Conservation (phyloP, 192 early-diverging fungal genomes). For the Mortierella antarctica region DNA sequence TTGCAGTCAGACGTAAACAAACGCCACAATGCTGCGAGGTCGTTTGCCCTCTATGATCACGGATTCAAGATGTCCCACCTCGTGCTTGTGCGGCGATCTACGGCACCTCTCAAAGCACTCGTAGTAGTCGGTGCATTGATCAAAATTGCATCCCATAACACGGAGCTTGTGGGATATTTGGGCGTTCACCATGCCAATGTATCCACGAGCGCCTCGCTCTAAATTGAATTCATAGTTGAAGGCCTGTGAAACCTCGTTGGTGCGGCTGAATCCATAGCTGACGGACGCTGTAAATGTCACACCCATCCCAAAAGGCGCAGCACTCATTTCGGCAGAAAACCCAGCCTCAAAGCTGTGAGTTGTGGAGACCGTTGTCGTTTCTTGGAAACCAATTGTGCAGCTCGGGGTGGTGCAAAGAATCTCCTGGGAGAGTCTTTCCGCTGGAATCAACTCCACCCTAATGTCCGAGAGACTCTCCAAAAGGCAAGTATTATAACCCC, state of each 20-base stretch:
- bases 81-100: too few relatives aligned
- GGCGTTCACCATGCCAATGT: background rate
- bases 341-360: background rate
- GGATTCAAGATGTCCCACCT: too few relatives aligned
- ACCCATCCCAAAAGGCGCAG: constrained; percentile 5
- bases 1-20: too few relatives aligned
- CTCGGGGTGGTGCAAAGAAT: background rate
- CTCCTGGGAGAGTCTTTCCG: background rate
- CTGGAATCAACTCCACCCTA: background rate
- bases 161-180: constrained; percentile 6
- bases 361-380: background rate
- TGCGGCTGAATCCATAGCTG: constrained; percentile 4
- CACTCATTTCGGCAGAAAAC: background rate
- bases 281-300: background rate
- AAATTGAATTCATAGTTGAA: constrained; percentile 4
- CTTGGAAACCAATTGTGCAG: background rate
- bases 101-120: too few relatives aligned
- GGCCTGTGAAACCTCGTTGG: background rate
- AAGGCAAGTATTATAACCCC: too few relatives aligned
- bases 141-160: background rate
- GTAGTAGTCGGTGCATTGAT: too few relatives aligned
- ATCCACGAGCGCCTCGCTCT: background rate
- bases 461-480: background rate
- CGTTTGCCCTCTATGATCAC: too few relatives aligned
- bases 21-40: too few relatives aligned